phyloP scores from a whole-genome alignment of 352 stramenopile species.

The Blastocystis sp. region DNA sequence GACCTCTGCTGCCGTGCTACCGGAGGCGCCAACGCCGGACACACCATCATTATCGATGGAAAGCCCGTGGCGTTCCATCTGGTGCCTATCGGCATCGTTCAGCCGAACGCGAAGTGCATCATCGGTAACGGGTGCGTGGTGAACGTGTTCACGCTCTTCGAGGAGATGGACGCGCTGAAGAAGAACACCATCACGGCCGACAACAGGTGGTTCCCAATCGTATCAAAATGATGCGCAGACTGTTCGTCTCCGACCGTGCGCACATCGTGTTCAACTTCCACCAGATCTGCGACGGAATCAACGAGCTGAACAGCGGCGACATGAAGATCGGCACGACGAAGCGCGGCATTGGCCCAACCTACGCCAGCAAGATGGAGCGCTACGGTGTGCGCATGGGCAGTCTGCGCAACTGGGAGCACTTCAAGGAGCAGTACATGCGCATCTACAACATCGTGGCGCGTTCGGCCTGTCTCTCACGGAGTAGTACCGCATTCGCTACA shows the following conservation, averaged over 20 bases:
- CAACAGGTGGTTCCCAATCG: slow-evolving; percentile 80
- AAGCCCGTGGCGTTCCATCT: slow-evolving; percentile 99
- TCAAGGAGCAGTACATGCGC: slow-evolving; percentile 74
- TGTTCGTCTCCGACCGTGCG: slow-evolving; percentile 93
- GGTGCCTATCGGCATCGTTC: slow-evolving; percentile 93
- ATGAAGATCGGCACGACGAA: slow-evolving; percentile 84
- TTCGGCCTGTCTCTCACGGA: background rate
- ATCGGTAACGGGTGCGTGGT: slow-evolving; percentile 97
- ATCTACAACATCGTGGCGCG: slow-evolving; percentile 67
- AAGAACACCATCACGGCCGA: slow-evolving; percentile 11
- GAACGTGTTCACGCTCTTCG: slow-evolving; percentile 90
- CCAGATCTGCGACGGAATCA: slow-evolving; percentile 84
- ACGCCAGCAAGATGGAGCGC: slow-evolving; percentile 95
- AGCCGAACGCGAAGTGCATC: slow-evolving; percentile 89
- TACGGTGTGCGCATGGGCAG: slow-evolving; percentile 94
- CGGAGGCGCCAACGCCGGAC: slow-evolving; percentile 93
- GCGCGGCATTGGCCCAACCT: slow-evolving; percentile 94
- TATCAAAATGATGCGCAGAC: slow-evolving; percentile 85
- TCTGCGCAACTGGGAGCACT: slow-evolving; percentile 81
- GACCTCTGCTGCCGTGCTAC: slow-evolving; percentile 71
- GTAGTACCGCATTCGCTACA: slow-evolving; percentile 74
- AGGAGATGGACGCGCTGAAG: slow-evolving; percentile 83
- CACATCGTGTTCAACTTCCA: slow-evolving; percentile 98
- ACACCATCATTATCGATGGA: slow-evolving; percentile 95
- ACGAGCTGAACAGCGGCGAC: slow-evolving; percentile 73